Percentiles rank a stretch among this genome's conserved stretches.
phyloP scores from a whole-genome alignment of 2,329 filamentous ascomycete genomes.

The Colletotrichum sp. region DNA sequence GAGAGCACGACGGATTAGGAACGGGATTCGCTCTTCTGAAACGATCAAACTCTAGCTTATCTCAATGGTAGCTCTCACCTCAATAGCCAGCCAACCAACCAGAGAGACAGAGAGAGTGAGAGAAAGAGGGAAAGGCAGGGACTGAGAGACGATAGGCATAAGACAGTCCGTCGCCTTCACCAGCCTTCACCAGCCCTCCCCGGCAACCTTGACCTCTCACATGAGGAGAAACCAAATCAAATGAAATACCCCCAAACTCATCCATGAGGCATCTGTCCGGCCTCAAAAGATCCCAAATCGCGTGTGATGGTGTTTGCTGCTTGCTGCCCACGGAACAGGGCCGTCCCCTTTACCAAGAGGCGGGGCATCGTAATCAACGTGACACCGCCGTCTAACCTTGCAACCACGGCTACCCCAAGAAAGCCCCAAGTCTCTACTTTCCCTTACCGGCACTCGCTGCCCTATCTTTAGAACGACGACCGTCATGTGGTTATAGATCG shows the following conservation, averaged over 20 bases:
- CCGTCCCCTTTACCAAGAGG: constrained; percentile 1
- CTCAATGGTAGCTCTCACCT: background rate
- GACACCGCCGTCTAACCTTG: constrained; percentile 3
- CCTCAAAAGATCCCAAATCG: background rate
- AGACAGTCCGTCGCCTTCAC: background rate
- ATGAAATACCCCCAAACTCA: background rate
- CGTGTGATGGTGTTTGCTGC: background rate
- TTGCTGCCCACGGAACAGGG: background rate
- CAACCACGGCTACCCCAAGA: background rate
- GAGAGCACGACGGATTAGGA: background rate
- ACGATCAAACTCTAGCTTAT: background rate
- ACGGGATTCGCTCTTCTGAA: constrained; percentile 1
- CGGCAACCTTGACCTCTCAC: background rate
- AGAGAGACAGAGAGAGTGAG: background rate
- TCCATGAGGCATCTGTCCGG: background rate
- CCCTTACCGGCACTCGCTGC: background rate
- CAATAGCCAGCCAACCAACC: background rate
- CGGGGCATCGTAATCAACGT: constrained; percentile 10
- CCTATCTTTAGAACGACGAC: constrained; percentile 4
- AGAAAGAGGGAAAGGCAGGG: background rate
- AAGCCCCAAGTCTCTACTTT: background rate
- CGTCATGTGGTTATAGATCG: background rate
- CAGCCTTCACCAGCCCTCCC: background rate
- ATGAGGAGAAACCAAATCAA: background rate
- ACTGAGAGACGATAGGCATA: background rate